A percentile compares a stretch with the other conserved stretches of the same genome.
Evolutionary conservation across 768 basidiomycete genomes (phyloP).

Genomic region (Trametes cinnabarina): DNA sequence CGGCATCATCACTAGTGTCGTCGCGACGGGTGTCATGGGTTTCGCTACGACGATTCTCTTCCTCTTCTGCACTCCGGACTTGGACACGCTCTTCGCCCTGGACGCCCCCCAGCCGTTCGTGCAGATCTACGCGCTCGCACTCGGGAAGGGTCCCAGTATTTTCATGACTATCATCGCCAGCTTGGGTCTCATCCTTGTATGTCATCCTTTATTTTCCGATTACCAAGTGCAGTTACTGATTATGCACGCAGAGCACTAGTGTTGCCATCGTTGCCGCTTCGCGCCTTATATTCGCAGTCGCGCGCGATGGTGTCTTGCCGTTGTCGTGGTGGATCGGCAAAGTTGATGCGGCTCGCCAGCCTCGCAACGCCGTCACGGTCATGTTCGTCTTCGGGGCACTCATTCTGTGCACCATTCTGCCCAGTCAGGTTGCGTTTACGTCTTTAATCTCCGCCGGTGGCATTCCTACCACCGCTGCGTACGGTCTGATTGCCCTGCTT

Average conservation of each 20-base stretch:
- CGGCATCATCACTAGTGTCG: slow-evolving; percentile 75
- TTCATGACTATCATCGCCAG: slow-evolving; percentile 88
- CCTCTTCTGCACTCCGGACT: slow-evolving; percentile 80
- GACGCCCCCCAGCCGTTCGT: slow-evolving; percentile 91
- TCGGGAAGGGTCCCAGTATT: slow-evolving; percentile 75
- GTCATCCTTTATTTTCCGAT: slow-evolving; percentile 22
- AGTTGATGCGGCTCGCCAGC: slow-evolving; percentile 71
- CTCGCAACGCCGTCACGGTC: slow-evolving; percentile 81
- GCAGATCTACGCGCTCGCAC: slow-evolving; percentile 77
- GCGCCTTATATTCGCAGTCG: slow-evolving; percentile 86
- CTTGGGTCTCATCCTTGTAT: slow-evolving; percentile 80
- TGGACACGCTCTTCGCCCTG: slow-evolving; percentile 71
- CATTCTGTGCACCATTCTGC: slow-evolving; percentile 84
- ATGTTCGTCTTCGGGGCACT: slow-evolving; percentile 76
- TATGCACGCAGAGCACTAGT: slow-evolving; percentile 65
- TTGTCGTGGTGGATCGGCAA: slow-evolving; percentile 78
- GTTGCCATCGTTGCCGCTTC: slow-evolving; percentile 87
- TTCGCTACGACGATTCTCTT: slow-evolving; percentile 78
- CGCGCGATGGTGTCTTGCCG: slow-evolving; percentile 91
- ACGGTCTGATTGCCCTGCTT: slow-evolving; percentile 76
- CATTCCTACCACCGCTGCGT: slow-evolving; percentile 85
- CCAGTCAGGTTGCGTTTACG: slow-evolving; percentile 89
- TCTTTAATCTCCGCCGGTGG: slow-evolving; percentile 86
- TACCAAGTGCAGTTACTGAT: not conserved
- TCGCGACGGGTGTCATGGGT: slow-evolving; percentile 78